A percentile compares a stretch with the other conserved stretches of the same genome.
Conservation (phyloP, 2,329 filamentous ascomycete genomes). For the Coniochaeta sp. region DNA sequence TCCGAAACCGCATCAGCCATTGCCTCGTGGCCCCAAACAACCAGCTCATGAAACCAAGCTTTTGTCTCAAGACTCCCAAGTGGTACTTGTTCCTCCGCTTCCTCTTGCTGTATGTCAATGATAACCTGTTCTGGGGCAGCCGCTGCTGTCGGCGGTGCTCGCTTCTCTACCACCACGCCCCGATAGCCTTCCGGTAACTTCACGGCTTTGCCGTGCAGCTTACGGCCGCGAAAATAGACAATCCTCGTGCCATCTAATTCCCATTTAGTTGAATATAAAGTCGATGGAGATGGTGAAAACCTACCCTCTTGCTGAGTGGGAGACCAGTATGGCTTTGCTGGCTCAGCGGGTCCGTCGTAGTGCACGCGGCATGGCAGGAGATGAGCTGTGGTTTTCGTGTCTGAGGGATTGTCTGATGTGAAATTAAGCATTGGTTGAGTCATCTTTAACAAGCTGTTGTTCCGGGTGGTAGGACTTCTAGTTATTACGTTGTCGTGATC, state of each 20-base stretch:
- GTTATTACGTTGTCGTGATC: not conserved
- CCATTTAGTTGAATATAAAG: not conserved
- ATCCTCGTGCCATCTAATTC: slow-evolving; percentile 40
- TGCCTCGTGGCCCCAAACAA: slow-evolving; percentile 79
- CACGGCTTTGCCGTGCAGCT: slow-evolving; percentile 61
- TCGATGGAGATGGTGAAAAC: not conserved
- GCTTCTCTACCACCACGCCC: slow-evolving; percentile 50
- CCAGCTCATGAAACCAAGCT: slow-evolving; percentile 63
- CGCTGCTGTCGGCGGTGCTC: slow-evolving; percentile 18
- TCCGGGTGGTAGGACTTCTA: no score
- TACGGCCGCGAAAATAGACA: slow-evolving; percentile 73
- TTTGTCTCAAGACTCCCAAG: slow-evolving; percentile 53
- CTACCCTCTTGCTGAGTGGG: slow-evolving; percentile 31
- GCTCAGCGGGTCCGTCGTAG: slow-evolving; percentile 64
- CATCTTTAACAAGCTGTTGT: no score
- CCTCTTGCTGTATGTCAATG: slow-evolving; percentile 35
- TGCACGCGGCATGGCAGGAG: slow-evolving; percentile 75
- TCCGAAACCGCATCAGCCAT: slow-evolving; percentile 55
- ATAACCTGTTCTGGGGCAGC: slow-evolving; percentile 26
- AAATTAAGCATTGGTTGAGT: slow-evolving; percentile 34
- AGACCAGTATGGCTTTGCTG: slow-evolving; percentile 62
- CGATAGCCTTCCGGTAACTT: slow-evolving; percentile 64
- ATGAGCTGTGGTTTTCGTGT: slow-evolving; percentile 49
- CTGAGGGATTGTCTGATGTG: slow-evolving; percentile 13
- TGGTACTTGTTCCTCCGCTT: slow-evolving; percentile 33